Evolutionary conservation across 2,329 filamentous ascomycete species (phyloP), one percentile per base, ranked within the genome.

Genomic region (Alternaria ethzedia): DNA sequence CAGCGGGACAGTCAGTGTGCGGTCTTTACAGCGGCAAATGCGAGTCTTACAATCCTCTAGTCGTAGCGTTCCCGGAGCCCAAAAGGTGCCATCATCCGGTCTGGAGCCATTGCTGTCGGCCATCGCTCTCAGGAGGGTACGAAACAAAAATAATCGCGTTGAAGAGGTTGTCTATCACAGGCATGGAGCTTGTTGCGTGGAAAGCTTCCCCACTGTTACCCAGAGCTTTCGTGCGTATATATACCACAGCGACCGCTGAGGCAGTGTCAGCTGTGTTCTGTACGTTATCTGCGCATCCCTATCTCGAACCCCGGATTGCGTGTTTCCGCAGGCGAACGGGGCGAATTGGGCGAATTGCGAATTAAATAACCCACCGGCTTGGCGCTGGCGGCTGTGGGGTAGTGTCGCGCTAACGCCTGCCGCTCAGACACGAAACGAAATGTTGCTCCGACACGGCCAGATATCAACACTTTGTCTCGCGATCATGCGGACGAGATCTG

Each of bases 61-160:
- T 21, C 51, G 46, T 12, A 67, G 17, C 7, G 64, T 67, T 36
- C 64, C 63, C 30, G 63, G 63, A 47, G 63, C 61, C 63, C 60
- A 68, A 30, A 64, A 59, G n/a, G 54, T 50, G n/a, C 54, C 58
- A 23, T 57, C 57, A 6, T 54, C 56, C 10, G 51, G 54, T n/a
- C 41, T 51, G 8, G 36, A 55, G n/a, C 21, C 17, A 21, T 17
- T 25, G 17, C 15, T 26, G 41, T 47, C 47, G 15, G 32, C 28
- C 51, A 61, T 61, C 17, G 52, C 30, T 36, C 12, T 20, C n/a
- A 30, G 51, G 25, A 20, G 26, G 15, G 5, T 7, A 54, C 17
- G 15, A 26, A 25, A 32, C 9, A 51, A 8, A 21, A 28, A 15
- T 6, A 30, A 44, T 45, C 15, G 21, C 13, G 8, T 30, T 21